These are phyloP conservation scores for Microcyclospora pomicola DNA, from an alignment of 2,329 filamentous ascomycete species.

Conservation along the genomic window DNA sequence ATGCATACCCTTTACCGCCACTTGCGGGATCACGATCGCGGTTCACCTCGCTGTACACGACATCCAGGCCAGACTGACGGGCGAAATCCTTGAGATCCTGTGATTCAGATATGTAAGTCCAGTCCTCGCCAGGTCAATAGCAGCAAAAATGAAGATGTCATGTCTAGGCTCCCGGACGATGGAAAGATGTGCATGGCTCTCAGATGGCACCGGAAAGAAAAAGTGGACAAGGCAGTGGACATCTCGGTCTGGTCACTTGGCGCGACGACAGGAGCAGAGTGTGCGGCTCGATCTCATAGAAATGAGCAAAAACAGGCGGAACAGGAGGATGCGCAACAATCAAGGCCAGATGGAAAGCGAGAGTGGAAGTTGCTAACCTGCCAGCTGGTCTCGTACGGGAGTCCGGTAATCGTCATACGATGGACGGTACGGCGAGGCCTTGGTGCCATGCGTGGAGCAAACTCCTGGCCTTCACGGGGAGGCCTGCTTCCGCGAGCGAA, in stretches of 20 bases:
- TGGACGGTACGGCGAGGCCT: slow-evolving; percentile 88
- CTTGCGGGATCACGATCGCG: slow-evolving; percentile 65
- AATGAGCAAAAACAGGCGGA: too few relatives aligned
- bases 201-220: too few relatives aligned
- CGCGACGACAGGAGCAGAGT: too few relatives aligned
- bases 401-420: slow-evolving; percentile 94
- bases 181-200: slow-evolving; percentile 37
- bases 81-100: slow-evolving; percentile 99
- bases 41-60: slow-evolving; percentile 93
- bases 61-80: slow-evolving; percentile 87
- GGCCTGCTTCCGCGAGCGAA: slow-evolving; percentile 77
- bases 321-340: too few relatives aligned
- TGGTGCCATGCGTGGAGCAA: slow-evolving; percentile 52
- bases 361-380: slow-evolving; percentile 67
- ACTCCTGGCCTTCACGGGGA: slow-evolving; percentile 48
- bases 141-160: slow-evolving; percentile 5
- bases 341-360: slow-evolving; percentile 22
- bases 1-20: slow-evolving; percentile 52
- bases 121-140: slow-evolving; percentile 1
- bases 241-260: too few relatives aligned
- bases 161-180: slow-evolving; percentile 21
- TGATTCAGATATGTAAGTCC: slow-evolving; percentile 23
- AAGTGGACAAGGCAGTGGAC: too few relatives aligned
- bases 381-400: slow-evolving; percentile 98
- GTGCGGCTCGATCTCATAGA: too few relatives aligned